phyloP scores from a whole-genome alignment of 768 basidiomycete genomes.

The Termitomyces sp. region DNA sequence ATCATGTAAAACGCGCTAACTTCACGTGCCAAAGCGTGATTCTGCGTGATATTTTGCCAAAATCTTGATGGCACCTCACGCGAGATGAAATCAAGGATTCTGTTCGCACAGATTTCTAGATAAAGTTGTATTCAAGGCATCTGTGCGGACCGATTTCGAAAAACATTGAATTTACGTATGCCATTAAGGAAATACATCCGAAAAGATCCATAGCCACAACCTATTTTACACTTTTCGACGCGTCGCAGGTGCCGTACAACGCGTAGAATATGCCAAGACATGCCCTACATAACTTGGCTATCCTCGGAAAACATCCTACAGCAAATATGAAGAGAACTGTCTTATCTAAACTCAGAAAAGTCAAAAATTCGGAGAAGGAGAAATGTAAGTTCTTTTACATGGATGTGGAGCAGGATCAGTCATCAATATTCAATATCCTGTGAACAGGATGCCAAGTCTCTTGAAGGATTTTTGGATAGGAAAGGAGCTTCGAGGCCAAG shows the following conservation, averaged over 20 bases:
- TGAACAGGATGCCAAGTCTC: background rate
- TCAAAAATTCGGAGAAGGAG: background rate
- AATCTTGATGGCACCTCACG: no score
- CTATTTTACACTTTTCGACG: background rate
- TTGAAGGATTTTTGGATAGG: background rate
- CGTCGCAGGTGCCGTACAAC: background rate
- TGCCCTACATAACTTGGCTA: background rate
- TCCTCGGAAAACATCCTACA: background rate
- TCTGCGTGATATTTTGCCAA: background rate
- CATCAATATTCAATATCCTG: no score
- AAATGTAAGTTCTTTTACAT: background rate
- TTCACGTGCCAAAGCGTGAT: background rate
- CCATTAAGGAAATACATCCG: no score
- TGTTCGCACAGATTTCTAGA: background rate
- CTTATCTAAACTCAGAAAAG: background rate
- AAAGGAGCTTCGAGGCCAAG: background rate
- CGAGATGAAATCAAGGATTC: no score
- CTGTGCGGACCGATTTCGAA: background rate
- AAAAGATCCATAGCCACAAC: no score
- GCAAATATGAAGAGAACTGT: background rate
- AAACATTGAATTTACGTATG: no score
- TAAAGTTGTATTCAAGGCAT: background rate
- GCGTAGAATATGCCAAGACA: background rate
- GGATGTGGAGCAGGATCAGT: no score
- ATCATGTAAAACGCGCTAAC: background rate